Evolutionary conservation across 2,329 filamentous ascomycete genomes (phyloP), one percentile per base, ranked within the genome.

Genomic region (Arthrobotrys conoides): DNA sequence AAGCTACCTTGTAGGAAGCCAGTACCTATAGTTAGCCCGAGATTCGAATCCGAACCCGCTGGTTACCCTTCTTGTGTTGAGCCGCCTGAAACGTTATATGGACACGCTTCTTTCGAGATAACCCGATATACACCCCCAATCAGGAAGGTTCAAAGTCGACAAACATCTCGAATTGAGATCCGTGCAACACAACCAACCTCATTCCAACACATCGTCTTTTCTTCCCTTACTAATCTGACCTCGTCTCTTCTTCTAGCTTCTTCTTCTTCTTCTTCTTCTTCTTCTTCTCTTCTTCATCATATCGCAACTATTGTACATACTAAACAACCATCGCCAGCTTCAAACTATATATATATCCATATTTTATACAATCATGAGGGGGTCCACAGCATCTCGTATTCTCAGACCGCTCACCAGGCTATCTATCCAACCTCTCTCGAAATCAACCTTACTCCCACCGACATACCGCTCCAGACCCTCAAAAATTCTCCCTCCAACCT

Each of bases 111-210:
- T 5, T 14, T 41, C 38, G 14, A 41, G 38, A 41, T 36, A 30
- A 10, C 9, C 36, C 38, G 38, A 41, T 3, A 48, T 22, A 20
- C 44, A 22, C 44, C 20, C 41, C 61, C 38, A 24, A 73, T 46
- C 3, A 18, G 70, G 61, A 6, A 73, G 14, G 3, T 38, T 41
- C 16, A 8, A 4, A 12, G 0, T 9, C 1, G 41, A 33, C 73
- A 71, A 77, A 71, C 67, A 71, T 71, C 73, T 67, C 33, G 36
- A 71, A 77, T 67, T 71, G 3, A 44, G 14, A 14, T 20, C 49
- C 44, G 27, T 49, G n/a, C 55, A 61, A 63, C 67, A 51, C 67
- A 41, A 20, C n/a, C 38, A 41, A 44, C 46, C 18, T 51, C 64
- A 33, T 59, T 57, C 38, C 51, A 61, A 61, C 57, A 27, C 57